Evolutionary conservation across 257 asterid species (phyloP), one percentile per base, ranked within the genome.

Genomic region (Echium plantagineum): DNA sequence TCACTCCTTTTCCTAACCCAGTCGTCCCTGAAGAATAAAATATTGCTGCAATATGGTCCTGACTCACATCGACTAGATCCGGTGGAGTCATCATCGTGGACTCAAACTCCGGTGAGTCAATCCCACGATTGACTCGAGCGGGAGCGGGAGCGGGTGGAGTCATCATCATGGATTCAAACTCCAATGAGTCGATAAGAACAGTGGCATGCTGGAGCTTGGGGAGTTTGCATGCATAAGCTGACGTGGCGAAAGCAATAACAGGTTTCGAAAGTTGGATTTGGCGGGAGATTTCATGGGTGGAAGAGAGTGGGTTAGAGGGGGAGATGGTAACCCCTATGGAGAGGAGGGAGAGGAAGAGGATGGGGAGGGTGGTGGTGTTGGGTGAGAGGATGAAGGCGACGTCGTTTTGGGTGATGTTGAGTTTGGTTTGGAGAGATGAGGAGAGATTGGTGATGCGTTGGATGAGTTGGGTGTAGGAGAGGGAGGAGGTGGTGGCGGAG

Each of bases 21-120:
- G 85, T 82, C n/a, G 90, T 85, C 35, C 94, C 87, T 5, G 87
- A 82, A 8, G 94, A 85, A 54, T 70, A 85, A 26, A 85, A 63
- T 38, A 85, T 75, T 47, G 82, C 89, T 49, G 89, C 89, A 10
- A 83, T 64, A 55, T 80, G 83, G 20, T 64, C 58, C 55, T 81
- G 86, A 15, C 51, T 65, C 12, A 35, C 46, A 35, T 9, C 9
- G 46, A 7, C 46, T 35, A 0, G 46, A 28, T 24, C 26, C 26
- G 26, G 26, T 46, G 10, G 51, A 24, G 66, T 58, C 63, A 4
- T 62, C 82, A 67, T 73, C 78, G 65, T 64, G 15, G 32, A 47
- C 26, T 77, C 80, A 26, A 75, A 82, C 75, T 77, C 79, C 15
- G 63, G 19, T 15, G 86, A 64, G 66, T 82, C 82, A 15, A 83